Percentiles rank a stretch among this genome's conserved stretches.
Conservation (phyloP, 129 eudicot genomes). For the Flaveria trinervia region DNA sequence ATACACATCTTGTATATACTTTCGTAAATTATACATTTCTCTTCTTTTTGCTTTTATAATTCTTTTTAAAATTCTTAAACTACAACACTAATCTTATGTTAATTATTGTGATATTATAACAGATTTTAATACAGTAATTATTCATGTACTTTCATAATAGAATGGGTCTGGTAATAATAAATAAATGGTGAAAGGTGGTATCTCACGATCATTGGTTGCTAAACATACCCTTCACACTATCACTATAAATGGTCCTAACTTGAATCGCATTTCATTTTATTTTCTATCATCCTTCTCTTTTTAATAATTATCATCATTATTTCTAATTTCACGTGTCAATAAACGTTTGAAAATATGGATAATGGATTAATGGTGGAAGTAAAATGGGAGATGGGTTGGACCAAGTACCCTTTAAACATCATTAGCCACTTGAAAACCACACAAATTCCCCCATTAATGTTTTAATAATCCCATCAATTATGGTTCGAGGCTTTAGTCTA, state of each 20-base stretch:
- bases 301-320: not conserved
- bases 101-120: too few relatives aligned
- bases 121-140: too few relatives aligned
- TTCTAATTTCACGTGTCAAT: not conserved
- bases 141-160: too few relatives aligned
- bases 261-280: not conserved
- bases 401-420: not conserved
- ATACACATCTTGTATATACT: too few relatives aligned
- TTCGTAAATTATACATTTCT: too few relatives aligned
- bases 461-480: not conserved
- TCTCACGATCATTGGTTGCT: slow-evolving; percentile 11
- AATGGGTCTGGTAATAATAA: not conserved
- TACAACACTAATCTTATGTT: too few relatives aligned
- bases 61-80: too few relatives aligned
- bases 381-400: slow-evolving; percentile 1
- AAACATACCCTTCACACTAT: too few relatives aligned
- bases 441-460: slow-evolving; percentile 4
- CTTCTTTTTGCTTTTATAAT: too few relatives aligned
- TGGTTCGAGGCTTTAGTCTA: not conserved
- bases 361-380: not conserved
- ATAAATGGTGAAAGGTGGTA: not conserved
- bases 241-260: too few relatives aligned
- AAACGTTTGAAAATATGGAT: not conserved
- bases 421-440: slow-evolving; percentile 19
- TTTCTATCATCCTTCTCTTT: not conserved